Conservation (phyloP, 352 stramenopile genomes). For the Aphanomyces invadans region DNA sequence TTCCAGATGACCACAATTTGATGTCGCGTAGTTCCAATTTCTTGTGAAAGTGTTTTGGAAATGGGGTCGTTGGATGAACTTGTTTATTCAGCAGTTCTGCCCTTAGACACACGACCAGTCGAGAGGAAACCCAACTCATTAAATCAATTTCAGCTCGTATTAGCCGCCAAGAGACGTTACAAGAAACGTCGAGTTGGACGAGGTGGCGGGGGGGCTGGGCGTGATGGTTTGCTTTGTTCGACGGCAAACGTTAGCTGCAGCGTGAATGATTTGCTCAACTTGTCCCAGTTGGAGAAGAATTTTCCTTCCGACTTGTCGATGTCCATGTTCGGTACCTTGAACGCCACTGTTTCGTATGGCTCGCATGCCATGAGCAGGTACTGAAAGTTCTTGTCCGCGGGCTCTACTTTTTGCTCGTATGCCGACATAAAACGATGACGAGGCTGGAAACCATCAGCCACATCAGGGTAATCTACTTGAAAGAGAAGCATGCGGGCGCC, state of each 20-base stretch:
- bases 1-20: too few species aligned
- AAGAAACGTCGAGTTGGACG: conserved; percentile 27
- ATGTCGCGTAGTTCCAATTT: too few species aligned
- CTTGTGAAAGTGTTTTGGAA: too few species aligned
- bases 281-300: conserved; percentile 98
- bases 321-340: conserved; percentile 97
- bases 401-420: conserved; percentile 99
- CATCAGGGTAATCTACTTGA: conserved; percentile 95
- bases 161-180: too few species aligned
- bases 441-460: conserved; percentile 89
- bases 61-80: too few species aligned
- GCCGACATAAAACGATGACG: conserved; percentile 98
- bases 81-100: too few species aligned
- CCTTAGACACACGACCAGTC: too few species aligned
- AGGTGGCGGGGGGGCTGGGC: conserved; percentile 48
- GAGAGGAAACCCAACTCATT: too few species aligned
- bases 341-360: conserved; percentile 98
- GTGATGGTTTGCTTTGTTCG: conserved; percentile 26
- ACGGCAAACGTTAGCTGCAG: conserved; percentile 72
- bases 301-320: conserved; percentile 92
- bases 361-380: conserved; percentile 98
- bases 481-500: conserved; percentile 86
- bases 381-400: conserved; percentile 90
- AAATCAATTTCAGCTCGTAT: too few species aligned
- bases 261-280: conserved; percentile 93